phyloP scores from a whole-genome alignment of 805 yeast genomes.

The Ogataea naganishii region DNA sequence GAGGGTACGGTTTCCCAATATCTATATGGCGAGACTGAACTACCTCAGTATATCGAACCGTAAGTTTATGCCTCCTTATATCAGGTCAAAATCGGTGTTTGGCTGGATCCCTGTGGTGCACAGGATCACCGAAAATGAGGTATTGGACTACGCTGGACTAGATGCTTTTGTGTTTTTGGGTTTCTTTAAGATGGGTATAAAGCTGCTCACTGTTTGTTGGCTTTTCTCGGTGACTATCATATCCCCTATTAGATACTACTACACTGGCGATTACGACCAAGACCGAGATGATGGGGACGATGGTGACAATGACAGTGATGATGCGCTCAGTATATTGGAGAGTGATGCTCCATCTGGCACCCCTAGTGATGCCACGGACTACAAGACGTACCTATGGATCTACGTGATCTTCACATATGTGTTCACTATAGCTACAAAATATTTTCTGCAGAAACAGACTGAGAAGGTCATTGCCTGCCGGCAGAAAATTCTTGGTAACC shows the following conservation, averaged over 20 bases:
- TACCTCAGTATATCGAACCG: constrained; percentile 32
- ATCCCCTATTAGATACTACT: constrained; percentile 77
- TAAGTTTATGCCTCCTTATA: constrained; percentile 45
- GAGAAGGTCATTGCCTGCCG: constrained; percentile 66
- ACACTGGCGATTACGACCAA: constrained; percentile 71
- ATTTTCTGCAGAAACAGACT: constrained; percentile 60
- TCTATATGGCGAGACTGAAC: constrained; percentile 73
- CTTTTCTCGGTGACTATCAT: constrained; percentile 65
- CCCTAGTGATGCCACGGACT: constrained; percentile 22
- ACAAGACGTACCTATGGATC: constrained; percentile 65
- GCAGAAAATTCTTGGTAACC: constrained; percentile 76
- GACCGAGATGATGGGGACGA: constrained; percentile 30
- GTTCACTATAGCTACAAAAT: constrained; percentile 63
- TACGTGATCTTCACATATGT: constrained; percentile 82
- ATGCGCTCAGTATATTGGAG: constrained; percentile 8
- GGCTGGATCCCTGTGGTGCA: constrained; percentile 75
- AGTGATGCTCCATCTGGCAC: constrained; percentile 3
- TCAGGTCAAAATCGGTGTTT: constrained; percentile 51
- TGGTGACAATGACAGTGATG: constrained; percentile 20
- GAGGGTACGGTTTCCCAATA: constrained; percentile 65
- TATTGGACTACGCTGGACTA: constrained; percentile 83
- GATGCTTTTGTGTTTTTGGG: constrained; percentile 91
- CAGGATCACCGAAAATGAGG: constrained; percentile 60
- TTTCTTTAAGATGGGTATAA: constrained; percentile 83
- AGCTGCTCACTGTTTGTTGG: constrained; percentile 54